A percentile compares a stretch with the other conserved stretches of the same genome.
phyloP scores from a whole-genome alignment of 2,329 filamentous ascomycete genomes.

The Penicillium rolfsii region DNA sequence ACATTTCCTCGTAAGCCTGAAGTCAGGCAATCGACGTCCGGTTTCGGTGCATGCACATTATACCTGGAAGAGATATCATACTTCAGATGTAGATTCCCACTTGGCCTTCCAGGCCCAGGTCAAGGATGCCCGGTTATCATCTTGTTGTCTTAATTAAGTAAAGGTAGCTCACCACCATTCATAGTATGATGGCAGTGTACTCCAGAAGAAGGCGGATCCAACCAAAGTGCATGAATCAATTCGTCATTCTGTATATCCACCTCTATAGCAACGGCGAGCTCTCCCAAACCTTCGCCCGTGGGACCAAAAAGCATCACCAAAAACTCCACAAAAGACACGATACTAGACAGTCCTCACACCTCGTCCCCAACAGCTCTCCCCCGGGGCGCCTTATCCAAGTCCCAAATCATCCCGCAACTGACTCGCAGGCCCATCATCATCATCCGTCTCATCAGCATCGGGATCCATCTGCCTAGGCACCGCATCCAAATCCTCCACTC shows the following conservation, averaged over 20 bases:
- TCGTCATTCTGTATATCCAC: constrained; percentile 25
- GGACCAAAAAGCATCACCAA: background rate
- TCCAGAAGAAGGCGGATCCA: too few relatives aligned
- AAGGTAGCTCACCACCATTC: background rate
- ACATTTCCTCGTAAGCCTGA: background rate
- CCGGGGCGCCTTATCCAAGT: constrained; percentile 26
- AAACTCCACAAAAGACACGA: background rate
- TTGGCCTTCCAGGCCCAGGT: background rate
- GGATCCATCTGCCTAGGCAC: constrained; percentile 34
- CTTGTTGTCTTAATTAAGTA: background rate
- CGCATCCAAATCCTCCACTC: constrained; percentile 44
- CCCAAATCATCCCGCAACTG: constrained; percentile 39
- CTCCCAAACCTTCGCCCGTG: background rate
- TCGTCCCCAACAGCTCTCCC: background rate
- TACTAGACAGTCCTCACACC: background rate
- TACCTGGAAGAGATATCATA: background rate
- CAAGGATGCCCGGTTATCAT: background rate
- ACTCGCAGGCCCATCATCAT: constrained; percentile 36
- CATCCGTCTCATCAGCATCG: constrained; percentile 41
- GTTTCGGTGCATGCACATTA: background rate
- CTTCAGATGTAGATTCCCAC: background rate
- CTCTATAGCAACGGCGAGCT: constrained; percentile 24
- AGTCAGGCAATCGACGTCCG: background rate
- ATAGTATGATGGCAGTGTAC: background rate
- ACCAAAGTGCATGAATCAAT: constrained; percentile 20